Evolutionary conservation across 176 grass and related monocot species (phyloP).

Genomic region (Ananas comosus): DNA sequence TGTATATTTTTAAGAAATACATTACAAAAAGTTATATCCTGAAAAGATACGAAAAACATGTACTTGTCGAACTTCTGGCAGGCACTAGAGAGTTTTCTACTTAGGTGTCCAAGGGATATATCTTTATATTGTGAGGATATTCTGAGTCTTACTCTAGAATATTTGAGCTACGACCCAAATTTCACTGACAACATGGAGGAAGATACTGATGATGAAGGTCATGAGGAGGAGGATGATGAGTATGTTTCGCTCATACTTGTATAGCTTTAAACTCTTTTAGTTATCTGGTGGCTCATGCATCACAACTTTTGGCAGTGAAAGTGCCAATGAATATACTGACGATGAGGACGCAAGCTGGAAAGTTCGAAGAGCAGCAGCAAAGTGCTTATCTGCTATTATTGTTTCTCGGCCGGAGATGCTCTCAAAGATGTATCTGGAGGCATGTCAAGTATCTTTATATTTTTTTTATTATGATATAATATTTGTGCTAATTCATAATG

Average conservation of each 20-base stretch:
- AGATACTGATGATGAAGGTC: conserved; percentile 80
- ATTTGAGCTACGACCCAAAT: conserved; percentile 99
- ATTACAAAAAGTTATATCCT: too few relatives aligned
- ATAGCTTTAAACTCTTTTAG: conserved; percentile 16
- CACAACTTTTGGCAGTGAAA: conserved; percentile 51
- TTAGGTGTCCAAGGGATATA: conserved; percentile 94
- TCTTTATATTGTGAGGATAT: conserved; percentile 72
- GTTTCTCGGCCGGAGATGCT: conserved; percentile 85
- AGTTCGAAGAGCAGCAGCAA: conserved; percentile 86
- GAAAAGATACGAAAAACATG: background rate
- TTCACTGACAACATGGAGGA: conserved; percentile 98
- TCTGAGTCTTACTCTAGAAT: conserved; percentile 80
- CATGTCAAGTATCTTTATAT: conserved; percentile 4
- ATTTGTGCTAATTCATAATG: background rate
- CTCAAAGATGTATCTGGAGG: conserved; percentile 78
- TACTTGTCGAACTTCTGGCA: conserved; percentile 24
- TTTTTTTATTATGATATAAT: background rate
- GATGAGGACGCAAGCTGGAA: conserved; percentile 99
- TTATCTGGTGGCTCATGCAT: conserved; percentile 1
- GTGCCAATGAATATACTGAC: conserved; percentile 94
- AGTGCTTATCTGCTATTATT: conserved; percentile 92
- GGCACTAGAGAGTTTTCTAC: conserved; percentile 96
- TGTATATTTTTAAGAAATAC: too few relatives aligned
- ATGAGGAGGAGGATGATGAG: conserved; percentile 95
- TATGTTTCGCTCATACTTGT: conserved; percentile 35